phyloP scores from a whole-genome alignment of 768 basidiomycete species.

The Hypsizygus marmoreus region DNA sequence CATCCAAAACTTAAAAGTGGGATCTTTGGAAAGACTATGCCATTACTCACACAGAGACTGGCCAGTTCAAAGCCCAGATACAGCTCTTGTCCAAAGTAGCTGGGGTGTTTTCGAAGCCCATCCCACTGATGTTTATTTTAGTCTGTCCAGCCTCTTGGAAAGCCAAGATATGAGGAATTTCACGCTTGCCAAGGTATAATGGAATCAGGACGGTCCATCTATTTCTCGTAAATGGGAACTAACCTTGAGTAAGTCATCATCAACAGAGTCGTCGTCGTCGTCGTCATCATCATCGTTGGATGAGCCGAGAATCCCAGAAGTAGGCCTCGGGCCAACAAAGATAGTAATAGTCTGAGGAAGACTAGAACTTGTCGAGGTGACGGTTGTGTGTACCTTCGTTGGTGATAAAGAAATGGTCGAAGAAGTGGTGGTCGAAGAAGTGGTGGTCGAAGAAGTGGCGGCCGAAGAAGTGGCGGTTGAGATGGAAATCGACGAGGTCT shows the following conservation, averaged over 20 bases:
- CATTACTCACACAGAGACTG: conserved; percentile 59
- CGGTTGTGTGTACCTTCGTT: neutral
- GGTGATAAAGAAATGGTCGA: conserved; percentile 1
- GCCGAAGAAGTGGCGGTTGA: neutral
- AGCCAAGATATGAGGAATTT: conserved; percentile 17
- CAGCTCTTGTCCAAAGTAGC: conserved; percentile 49
- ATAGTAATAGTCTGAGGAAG: conserved; percentile 25
- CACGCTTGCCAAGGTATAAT: conserved; percentile 9
- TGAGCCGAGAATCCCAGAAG: conserved; percentile 2
- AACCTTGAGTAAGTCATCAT: conserved; percentile 15
- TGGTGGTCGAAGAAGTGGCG: conserved; percentile 6
- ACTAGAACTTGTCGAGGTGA: neutral
- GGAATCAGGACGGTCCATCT: neutral
- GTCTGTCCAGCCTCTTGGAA: conserved; percentile 21
- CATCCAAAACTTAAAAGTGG: conserved; percentile 5
- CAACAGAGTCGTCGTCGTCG: conserved; percentile 16
- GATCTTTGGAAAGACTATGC: neutral
- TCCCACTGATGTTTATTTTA: conserved; percentile 33
- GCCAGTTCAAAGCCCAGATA: conserved; percentile 68
- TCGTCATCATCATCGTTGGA: conserved; percentile 13
- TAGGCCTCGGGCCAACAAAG: conserved; percentile 21
- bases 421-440: conserved; percentile 8
- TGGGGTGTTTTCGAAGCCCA: conserved; percentile 33
- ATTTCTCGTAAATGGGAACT: neutral
- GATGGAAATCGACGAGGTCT: conserved; percentile 4